Base-by-base conservation (phyloP, 2,329 filamentous ascomycete genomes). In the Torrubiellomyces zombiae region DNA sequence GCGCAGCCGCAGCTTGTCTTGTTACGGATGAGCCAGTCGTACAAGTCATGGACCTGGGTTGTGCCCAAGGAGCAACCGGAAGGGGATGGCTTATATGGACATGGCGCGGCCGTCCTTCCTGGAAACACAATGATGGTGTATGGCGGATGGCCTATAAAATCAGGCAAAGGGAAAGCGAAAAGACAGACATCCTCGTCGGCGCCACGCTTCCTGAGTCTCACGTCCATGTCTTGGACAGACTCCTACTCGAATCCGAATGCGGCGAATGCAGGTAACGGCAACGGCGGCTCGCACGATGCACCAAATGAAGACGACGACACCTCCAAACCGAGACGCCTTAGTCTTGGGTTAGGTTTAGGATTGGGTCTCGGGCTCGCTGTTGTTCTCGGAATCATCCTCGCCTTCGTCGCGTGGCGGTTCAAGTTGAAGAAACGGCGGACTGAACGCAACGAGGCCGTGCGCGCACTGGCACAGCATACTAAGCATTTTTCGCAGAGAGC, bases 1-100 rank as follows among this genome's bases (percentile, higher is more conserved):
- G 89, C 89, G 0, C 59, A 73, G 16, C 89, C 89, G 1, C 82
- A 93, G 43, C 57, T 95, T 14, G 78, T 70, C 0, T 52, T 94
- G 3, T 55, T 95, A 3, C 59, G 80, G 29, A 59, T 94, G 29
- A 80, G 75, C 6, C 64, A 74, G 31, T 73, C 73, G 4, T 89
- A 80, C 42, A 77, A 74, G 7, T 58, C 67, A 16, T 86, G 80
- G 80, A 51, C 58, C 32, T 89, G 80, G 79, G 58, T 53, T 2
- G 53, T 77, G 1, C 78, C 79, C 0, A 40, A 53, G 0, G 41
- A 55, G 4, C 61, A 63, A 42, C 63, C 55, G 2, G 42, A 46
- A 9, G 55, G 44, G 0, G 27, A 40, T 1, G 67, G 63, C 0
- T 48, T 75, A 0, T 76, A 67, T 38, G 72, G 72, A 0, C 72